Evolutionary conservation across 495 filamentous ascomycete genomes (phyloP).

Genomic region (Amphirosellinia nigrospora): DNA sequence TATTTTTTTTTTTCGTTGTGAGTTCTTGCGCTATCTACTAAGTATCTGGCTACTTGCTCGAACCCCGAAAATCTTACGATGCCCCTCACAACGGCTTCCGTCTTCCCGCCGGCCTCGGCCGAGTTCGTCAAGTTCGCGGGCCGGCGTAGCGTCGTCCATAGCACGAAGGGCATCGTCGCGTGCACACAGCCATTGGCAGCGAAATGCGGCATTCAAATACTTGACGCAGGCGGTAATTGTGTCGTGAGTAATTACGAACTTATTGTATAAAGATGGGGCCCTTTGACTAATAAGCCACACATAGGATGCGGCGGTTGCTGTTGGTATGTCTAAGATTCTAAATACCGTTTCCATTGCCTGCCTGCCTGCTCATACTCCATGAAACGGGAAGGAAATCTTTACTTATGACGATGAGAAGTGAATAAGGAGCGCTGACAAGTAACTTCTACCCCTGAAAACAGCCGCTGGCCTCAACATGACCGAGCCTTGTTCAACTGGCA

Average conservation of each 20-base stretch:
- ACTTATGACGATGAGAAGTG: not conserved
- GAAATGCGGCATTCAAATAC: conserved; percentile 81
- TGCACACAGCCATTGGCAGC: conserved; percentile 91
- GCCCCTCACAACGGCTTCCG: conserved; percentile 49
- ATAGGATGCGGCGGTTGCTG: conserved; percentile 93
- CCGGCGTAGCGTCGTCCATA: conserved; percentile 90
- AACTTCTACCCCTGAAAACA: conserved; percentile 31
- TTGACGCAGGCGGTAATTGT: conserved; percentile 89
- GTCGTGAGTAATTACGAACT: conserved; percentile 64
- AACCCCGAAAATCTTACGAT: conserved; percentile 30
- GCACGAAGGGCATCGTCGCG: conserved; percentile 88
- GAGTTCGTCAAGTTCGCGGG: conserved; percentile 75
- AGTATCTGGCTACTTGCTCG: not conserved
- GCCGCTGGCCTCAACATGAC: conserved; percentile 92
- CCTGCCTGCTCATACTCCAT: not conserved
- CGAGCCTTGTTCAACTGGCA: conserved; percentile 92
- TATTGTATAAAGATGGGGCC: not conserved
- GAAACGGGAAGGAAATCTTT: not conserved
- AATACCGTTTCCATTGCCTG: not conserved
- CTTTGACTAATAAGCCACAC: conserved; percentile 5
- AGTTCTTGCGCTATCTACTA: not conserved
- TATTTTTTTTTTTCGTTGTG: not conserved
- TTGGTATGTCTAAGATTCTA: conserved; percentile 51
- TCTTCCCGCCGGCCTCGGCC: conserved; percentile 68
- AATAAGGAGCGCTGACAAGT: not conserved